Percentiles rank a stretch among this genome's conserved stretches.
phyloP scores from a whole-genome alignment of 169 alveolate species.

The Cyclospora cayetanensis region DNA sequence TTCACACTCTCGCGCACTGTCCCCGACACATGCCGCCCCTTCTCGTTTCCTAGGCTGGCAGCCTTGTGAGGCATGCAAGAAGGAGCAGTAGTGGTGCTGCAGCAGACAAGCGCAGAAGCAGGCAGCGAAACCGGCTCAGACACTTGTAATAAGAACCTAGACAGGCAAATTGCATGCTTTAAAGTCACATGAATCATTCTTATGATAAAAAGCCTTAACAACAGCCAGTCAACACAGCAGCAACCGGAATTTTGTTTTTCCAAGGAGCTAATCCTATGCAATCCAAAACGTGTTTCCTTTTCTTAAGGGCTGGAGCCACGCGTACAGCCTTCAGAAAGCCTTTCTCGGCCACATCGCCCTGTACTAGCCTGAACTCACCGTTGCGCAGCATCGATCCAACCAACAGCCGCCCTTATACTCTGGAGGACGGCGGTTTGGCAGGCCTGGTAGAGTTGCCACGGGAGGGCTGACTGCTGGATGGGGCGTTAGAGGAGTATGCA shows the following conservation, averaged over 20 bases:
- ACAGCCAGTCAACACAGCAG: no score
- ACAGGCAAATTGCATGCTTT: neutral
- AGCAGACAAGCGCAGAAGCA: neutral
- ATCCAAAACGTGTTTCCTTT: no score
- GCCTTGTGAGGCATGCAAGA: constrained; percentile 19
- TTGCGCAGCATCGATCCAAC: constrained; percentile 35
- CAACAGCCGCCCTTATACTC: constrained; percentile 31
- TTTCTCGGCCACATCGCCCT: neutral
- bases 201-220: no score
- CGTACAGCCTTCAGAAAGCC: no score
- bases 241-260: no score
- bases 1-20: constrained; percentile 24
- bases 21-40: constrained; percentile 16
- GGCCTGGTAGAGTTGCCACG: neutral
- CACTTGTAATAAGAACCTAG: no score
- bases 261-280: no score
- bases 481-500: neutral
- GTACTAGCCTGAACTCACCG: no score
- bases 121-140: neutral
- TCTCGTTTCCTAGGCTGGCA: constrained; percentile 18
- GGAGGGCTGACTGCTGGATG: neutral
- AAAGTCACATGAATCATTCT: no score
- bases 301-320: no score
- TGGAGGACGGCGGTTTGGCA: neutral
- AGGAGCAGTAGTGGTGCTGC: constrained; percentile 50